Base-by-base conservation (phyloP, 345 rosid genomes). In the Eucalyptus curtisii region DNA sequence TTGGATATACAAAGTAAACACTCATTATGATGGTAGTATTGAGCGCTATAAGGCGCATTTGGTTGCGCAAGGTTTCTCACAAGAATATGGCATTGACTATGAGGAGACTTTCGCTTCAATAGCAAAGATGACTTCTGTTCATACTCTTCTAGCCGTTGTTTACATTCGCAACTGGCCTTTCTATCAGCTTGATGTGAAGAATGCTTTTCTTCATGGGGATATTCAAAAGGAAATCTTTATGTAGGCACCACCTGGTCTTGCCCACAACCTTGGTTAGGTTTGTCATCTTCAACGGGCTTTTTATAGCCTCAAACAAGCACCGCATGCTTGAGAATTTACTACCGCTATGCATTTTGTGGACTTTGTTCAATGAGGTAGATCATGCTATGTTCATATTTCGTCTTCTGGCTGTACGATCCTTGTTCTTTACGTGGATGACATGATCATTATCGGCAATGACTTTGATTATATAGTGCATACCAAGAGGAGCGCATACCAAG, bases 341-440 rank as follows among this genome's bases (percentile, higher is more conserved):
- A 4, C 0, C 0, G 13, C 13, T 22, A 55, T 24, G 61, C 11
- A 2, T 5, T 24, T 0, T 10, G 13, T 6, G 0, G 13, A 22
- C 30, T 55, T 55, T 55, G 61, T 55, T 55, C 0, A 55, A 30
- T 24, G 30, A 55, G 61, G 61, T 1, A 8, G 27, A 5, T 55
- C 5, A 55, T 55, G 3, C 11, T 55, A 55, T 55, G 3, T 55
- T 55, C 13, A 55, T 55, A 24, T 24, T 55, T 55, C 6, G 1
- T 24, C 61, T 55, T 10, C 6, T 55, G 3, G 30, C 2, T 55
- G 3, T 24, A 55, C 5, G 24, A 55, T 55, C 6, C 12, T 24
- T 55, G 27, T 55, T 55, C 13, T 55, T 55, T 22, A 55, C 9
- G 61, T 24, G 61, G 30, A 22, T 24, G 61, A 55, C 6, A 55